Percentiles rank a stretch among this genome's conserved stretches.
Evolutionary conservation across 129 eudicot genomes (phyloP).

Genomic region (Mikania micrantha): DNA sequence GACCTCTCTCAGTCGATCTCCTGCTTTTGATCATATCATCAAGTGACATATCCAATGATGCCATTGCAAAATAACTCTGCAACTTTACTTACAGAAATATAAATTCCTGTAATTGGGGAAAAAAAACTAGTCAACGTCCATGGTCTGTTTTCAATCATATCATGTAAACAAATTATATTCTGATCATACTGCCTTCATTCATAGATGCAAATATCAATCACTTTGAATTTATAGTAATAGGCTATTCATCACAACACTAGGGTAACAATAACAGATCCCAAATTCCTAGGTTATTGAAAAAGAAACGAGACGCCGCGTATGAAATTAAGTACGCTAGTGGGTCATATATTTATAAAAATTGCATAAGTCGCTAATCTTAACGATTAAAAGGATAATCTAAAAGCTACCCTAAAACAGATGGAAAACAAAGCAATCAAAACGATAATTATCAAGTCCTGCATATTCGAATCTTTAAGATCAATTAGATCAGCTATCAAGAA

Average conservation of each 20-base stretch:
- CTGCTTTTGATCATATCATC: constrained; percentile 80
- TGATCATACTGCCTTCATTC: background rate
- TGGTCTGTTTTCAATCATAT: background rate
- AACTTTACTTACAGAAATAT: constrained; percentile 13
- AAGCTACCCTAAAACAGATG: background rate
- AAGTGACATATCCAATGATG: constrained; percentile 68
- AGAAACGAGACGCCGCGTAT: background rate
- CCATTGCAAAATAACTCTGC: constrained; percentile 33
- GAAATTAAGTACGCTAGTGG: background rate
- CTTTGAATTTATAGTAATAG: background rate
- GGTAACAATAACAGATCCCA: background rate
- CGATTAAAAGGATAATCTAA: background rate
- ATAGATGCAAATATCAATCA: background rate
- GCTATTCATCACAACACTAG: background rate
- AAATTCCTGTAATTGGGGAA: constrained; percentile 18
- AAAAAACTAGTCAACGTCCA: background rate
- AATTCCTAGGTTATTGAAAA: background rate
- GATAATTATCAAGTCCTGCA: background rate
- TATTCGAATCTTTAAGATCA: background rate
- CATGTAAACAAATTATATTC: background rate
- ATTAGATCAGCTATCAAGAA: background rate
- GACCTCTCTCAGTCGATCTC: constrained; percentile 22
- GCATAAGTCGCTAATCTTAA: background rate
- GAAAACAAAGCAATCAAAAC: constrained; percentile 13
- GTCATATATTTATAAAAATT: background rate